Evolutionary conservation across 2,329 filamentous ascomycete genomes (phyloP), one percentile per base, ranked within the genome.

Genomic region (Ceratocystis harringtonii): DNA sequence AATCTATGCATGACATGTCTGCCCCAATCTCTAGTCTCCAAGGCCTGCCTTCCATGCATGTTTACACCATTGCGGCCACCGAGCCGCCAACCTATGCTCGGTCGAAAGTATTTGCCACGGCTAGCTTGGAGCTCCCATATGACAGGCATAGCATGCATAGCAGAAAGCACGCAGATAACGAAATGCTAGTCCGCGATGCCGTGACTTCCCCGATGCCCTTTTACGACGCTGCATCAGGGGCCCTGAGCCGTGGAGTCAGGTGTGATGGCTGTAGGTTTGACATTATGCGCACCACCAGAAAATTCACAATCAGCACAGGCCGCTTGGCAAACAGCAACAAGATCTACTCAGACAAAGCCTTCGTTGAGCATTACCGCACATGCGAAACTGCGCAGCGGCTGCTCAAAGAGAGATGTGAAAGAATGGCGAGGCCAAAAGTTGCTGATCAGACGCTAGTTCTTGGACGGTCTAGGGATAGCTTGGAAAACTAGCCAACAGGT

Each of bases 181-280:
- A 61, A 3, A 22, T 15, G 5, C 10, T 43, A 17, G 7, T 60
- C 19, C 62, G 62, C 10, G 50, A 50, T 58, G 62, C 62, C n/a
- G 58, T 52, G 15, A 57, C 30, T 3, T 60, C 36, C 15, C 41
- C 25, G 2, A 41, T 64, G 62, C 62, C 62, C 10, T 64, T 45
- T 22, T 64, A 45, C 48, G 28, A 64, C 32, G 2, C 2, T 22
- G n/a, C 15, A 7, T n/a, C 62, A 4, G 15, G 17, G 1, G 5
- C 50, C 6, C 19, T 57, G 1, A 36, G 45, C 12, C 25, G 25
- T 7, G 62, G 62, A 2, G 50, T 64, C 30, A 64, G 50, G 50
- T 64, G 62, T 17, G 32, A 50, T 22, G 62, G 62, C 25, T 64
- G 62, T 41, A 44, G 41, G n/a, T 8, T 32, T 12, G 62, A 64